Evolutionary conservation across 2,329 filamentous ascomycete genomes (phyloP), one percentile per base, ranked within the genome.

Genomic region (Intubia oerlemansii): DNA sequence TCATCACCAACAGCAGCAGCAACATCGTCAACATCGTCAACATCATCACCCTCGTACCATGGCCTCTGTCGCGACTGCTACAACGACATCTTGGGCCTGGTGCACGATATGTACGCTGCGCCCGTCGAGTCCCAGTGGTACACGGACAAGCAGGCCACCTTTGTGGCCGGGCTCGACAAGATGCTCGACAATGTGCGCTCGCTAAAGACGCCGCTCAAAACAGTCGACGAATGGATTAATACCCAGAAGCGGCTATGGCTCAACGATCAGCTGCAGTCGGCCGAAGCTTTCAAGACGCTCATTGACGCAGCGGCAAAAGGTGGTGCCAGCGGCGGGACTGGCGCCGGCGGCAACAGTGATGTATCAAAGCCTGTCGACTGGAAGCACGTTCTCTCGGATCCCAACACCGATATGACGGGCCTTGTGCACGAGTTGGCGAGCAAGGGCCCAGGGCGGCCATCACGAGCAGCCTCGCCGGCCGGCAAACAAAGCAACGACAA

Each of bases 161-260:
- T 68, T 33, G 45, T 65, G 14, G 47, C 52, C 29, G 57, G 60
- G 31, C 48, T 68, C 9, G 57, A 60, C 34, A 43, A 44, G 25
- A 40, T 64, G 25, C 57, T 68, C 35, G 43, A 56, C 5, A 54
- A 58, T 28, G 59, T 56, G 29, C 55, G 52, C 37, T 45, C 50
- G 11, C 45, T 51, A 36, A 51, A 52, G 25, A 41, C 49, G n/a
- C 49, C 51, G 29, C 43, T 65, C 10, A 45, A 49, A 24, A 45
- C 42, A 12, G 54, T 68, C 23, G 61, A 66, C 37, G 49, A 52
- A 14, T 54, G 54, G 34, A 55, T 68, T 38, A 47, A 50, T 8
- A 52, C 52, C 17, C 61, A 66, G 41, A 62, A 62, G 39, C 52
- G 53, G 34, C 52, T 52, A 9, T 67, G 63, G 61, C 62, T 39